Evolutionary conservation across 1,284 basidiomycete genomes (phyloP).

Genomic region (Ustilago tritici): DNA sequence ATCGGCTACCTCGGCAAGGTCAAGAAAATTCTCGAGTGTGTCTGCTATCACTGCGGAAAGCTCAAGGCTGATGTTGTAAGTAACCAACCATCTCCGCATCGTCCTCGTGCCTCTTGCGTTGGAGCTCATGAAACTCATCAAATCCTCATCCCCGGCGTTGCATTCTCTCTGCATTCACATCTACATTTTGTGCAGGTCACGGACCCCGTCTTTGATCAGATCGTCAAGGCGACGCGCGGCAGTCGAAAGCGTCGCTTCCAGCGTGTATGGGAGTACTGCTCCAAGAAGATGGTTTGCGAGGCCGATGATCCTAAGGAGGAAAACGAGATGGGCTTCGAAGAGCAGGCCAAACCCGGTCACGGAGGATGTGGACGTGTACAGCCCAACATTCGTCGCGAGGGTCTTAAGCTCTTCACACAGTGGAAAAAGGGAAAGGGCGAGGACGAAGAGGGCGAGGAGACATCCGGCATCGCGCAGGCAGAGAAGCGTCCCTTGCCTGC

Average conservation of each 20-base stretch:
- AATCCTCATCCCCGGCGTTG: neutral
- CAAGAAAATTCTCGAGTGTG: slow-evolving; percentile 99
- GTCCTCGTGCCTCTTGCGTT: neutral
- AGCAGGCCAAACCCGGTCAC: slow-evolving; percentile 75
- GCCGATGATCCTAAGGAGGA: slow-evolving; percentile 74
- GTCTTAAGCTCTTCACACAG: slow-evolving; percentile 93
- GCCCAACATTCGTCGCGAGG: slow-evolving; percentile 92
- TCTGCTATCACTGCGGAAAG: slow-evolving; percentile 98
- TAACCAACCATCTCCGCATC: neutral
- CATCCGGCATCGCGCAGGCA: slow-evolving; percentile 77
- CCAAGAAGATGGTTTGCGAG: slow-evolving; percentile 72
- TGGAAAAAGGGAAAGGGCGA: slow-evolving; percentile 94
- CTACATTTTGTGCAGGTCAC: slow-evolving; percentile 23
- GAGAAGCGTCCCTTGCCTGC: slow-evolving; percentile 91
- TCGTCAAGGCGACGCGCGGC: slow-evolving; percentile 60
- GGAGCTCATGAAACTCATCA: neutral
- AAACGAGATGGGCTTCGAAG: slow-evolving; percentile 63
- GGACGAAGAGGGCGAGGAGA: slow-evolving; percentile 75
- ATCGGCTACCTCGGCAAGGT: slow-evolving; percentile 98
- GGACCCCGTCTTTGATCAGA: slow-evolving; percentile 64
- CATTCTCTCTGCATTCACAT: neutral
- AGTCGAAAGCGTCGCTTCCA: slow-evolving; percentile 66
- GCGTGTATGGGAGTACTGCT: slow-evolving; percentile 68
- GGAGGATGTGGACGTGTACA: slow-evolving; percentile 95
- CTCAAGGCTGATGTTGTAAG: slow-evolving; percentile 82